phyloP scores from a whole-genome alignment of 495 filamentous ascomycete species.

The Aspergillus indologenus region DNA sequence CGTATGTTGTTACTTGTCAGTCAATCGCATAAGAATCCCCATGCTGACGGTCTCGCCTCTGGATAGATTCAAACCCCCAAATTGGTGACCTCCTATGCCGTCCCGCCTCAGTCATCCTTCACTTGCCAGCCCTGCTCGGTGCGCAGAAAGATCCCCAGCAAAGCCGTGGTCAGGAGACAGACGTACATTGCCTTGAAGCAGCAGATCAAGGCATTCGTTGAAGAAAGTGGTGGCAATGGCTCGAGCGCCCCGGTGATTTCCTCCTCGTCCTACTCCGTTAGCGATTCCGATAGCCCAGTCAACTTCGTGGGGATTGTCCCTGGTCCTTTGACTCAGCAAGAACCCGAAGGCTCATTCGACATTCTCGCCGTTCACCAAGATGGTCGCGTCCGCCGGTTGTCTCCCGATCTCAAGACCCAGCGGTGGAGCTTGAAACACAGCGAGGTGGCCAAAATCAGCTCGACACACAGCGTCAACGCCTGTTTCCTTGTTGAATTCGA shows the following conservation, averaged over 20 bases:
- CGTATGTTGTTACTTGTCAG: slow-evolving; percentile 46
- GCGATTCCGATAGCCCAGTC: slow-evolving; percentile 41
- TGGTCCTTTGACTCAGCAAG: slow-evolving; percentile 21
- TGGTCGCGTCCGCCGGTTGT: slow-evolving; percentile 40
- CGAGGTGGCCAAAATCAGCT: slow-evolving; percentile 33
- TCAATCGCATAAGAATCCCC: no score
- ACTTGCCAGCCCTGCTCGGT: slow-evolving; percentile 75
- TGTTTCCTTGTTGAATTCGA: slow-evolving; percentile 47
- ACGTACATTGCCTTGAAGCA: slow-evolving; percentile 59
- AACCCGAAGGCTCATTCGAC: slow-evolving; percentile 33
- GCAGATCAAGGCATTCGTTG: slow-evolving; percentile 53
- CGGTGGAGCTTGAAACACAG: slow-evolving; percentile 43
- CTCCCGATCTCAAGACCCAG: slow-evolving; percentile 40
- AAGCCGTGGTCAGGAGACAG: slow-evolving; percentile 57
- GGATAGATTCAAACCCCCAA: slow-evolving; percentile 71
- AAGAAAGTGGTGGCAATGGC: slow-evolving; percentile 41
- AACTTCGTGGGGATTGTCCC: slow-evolving; percentile 42
- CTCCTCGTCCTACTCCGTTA: slow-evolving; percentile 39
- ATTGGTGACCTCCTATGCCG: slow-evolving; percentile 77
- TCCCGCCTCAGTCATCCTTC: slow-evolving; percentile 77
- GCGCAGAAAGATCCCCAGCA: slow-evolving; percentile 53
- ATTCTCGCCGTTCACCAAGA: slow-evolving; percentile 48
- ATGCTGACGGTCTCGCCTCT: slow-evolving; percentile 13
- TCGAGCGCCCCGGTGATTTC: slow-evolving; percentile 38
- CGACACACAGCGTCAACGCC: slow-evolving; percentile 32